Conservation (phyloP, 441 rosid species). For the Bocquillonia castaneifolia region DNA sequence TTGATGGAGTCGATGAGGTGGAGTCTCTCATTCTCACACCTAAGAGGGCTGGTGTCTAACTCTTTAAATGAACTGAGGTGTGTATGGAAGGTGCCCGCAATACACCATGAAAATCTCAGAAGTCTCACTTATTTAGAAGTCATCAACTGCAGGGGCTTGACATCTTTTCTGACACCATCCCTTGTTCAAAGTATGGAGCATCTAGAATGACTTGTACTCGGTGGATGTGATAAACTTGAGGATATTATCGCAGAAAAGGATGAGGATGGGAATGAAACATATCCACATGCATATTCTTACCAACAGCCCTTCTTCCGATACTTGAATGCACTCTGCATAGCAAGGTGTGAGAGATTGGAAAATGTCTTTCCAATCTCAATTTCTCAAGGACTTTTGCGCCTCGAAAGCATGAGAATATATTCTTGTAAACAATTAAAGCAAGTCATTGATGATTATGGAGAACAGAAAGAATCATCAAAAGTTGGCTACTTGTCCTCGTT, state of each 20-base stretch:
- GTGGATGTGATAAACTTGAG: not conserved
- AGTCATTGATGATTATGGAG: not conserved
- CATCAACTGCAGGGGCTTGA: not conserved
- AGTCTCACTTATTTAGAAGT: not conserved
- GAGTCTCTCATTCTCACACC: conserved; percentile 2
- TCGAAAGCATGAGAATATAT: not conserved
- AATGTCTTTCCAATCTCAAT: not conserved
- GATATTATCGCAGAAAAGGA: conserved; percentile 1
- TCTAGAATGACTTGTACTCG: conserved; percentile 7
- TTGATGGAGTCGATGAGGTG: not conserved
- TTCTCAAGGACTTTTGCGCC: not conserved
- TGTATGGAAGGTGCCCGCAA: conserved; percentile 19
- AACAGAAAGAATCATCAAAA: not conserved
- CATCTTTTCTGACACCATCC: conserved; percentile 8
- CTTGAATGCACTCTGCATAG: conserved; percentile 7
- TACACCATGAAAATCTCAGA: conserved; percentile 1
- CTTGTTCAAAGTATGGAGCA: conserved; percentile 12
- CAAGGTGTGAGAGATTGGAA: not conserved
- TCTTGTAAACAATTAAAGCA: not conserved
- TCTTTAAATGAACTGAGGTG: not conserved
- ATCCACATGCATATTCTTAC: too few species aligned
- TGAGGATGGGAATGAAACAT: not conserved
- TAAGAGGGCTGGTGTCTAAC: not conserved
- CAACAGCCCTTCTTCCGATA: not conserved
- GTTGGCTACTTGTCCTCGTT: not conserved